phyloP scores from a whole-genome alignment of 2,329 filamentous ascomycete species.

The Cordyceps sp. region DNA sequence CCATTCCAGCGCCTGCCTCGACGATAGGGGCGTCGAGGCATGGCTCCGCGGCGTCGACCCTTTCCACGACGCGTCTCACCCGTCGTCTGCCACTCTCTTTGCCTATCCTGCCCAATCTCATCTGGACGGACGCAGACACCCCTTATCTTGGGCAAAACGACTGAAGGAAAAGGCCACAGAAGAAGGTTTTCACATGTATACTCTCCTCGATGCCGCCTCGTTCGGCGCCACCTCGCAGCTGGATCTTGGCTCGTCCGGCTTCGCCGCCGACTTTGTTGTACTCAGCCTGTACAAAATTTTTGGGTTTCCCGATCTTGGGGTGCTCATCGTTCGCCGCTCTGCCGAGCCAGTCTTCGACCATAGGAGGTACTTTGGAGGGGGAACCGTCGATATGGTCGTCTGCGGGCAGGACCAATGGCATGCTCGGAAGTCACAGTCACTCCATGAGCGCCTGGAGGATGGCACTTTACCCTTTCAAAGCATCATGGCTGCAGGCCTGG shows the following conservation, averaged over 20 bases:
- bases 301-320: conserved; percentile 83
- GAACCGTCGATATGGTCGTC: conserved; percentile 82
- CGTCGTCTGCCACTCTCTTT: conserved; percentile 32
- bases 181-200: conserved; percentile 29
- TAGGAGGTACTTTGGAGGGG: conserved; percentile 79
- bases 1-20: conserved; percentile 45
- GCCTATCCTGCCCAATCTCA: conserved; percentile 88
- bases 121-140: conserved; percentile 67
- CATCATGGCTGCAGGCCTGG: conserved; percentile 67
- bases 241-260: conserved; percentile 43
- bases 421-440: conserved; percentile 48
- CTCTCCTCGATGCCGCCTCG: conserved; percentile 71
- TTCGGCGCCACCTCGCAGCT: conserved; percentile 62
- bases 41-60: conserved; percentile 38
- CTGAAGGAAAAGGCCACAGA: conserved; percentile 18
- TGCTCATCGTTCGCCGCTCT: conserved; percentile 62
- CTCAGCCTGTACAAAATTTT: conserved; percentile 97
- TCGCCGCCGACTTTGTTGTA: conserved; percentile 68
- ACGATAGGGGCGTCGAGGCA: conserved; percentile 41
- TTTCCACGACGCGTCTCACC: conserved; percentile 9
- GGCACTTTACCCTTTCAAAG: conserved; percentile 82
- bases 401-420: conserved; percentile 71
- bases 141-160: conserved; percentile 47
- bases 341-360: conserved; percentile 45
- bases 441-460: conserved; percentile 79